These are phyloP conservation scores for Balamuthia mandrillaris DNA, from an alignment of 208 protist species.

Conservation along the genomic window DNA sequence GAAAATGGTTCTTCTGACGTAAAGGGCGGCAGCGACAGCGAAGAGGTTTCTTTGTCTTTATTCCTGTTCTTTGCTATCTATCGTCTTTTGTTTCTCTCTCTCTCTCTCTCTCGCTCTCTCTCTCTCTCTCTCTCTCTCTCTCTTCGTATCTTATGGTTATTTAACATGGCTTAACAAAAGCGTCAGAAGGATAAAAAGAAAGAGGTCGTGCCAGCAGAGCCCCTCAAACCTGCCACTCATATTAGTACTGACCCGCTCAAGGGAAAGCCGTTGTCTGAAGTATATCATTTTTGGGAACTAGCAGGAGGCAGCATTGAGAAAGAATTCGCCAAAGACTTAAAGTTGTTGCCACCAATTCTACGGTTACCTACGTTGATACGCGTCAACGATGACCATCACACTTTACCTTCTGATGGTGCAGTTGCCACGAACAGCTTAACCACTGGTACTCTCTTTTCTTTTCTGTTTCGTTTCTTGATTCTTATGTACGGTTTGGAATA, in stretches of 20 bases:
- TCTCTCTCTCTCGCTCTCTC: background rate
- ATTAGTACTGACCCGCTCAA: slow-evolving; percentile 12
- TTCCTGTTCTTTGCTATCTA: background rate
- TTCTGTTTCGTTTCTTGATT: too few relatives aligned
- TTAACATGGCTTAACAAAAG: background rate
- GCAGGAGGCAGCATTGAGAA: slow-evolving; percentile 47
- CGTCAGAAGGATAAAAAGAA: background rate
- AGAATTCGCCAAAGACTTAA: slow-evolving; percentile 13
- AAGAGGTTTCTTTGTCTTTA: background rate
- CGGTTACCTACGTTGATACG: too few relatives aligned
- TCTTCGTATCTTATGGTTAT: background rate
- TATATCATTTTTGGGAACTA: slow-evolving; percentile 53
- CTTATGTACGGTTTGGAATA: too few relatives aligned
- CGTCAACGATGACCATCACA: too few relatives aligned
- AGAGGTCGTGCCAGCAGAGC: background rate
- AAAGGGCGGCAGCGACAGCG: too few relatives aligned
- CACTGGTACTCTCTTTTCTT: too few relatives aligned
- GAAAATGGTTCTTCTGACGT: too few relatives aligned
- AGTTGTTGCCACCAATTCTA: slow-evolving; percentile 33
- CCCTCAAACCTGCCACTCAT: too few relatives aligned
- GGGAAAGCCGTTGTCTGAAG: background rate
- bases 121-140: background rate
- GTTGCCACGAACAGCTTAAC: too few relatives aligned
- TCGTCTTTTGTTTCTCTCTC: background rate
- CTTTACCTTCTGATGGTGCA: too few relatives aligned